Evolutionary conservation across 495 filamentous ascomycete species (phyloP).

Genomic region (Chlorociboria aeruginascens): DNA sequence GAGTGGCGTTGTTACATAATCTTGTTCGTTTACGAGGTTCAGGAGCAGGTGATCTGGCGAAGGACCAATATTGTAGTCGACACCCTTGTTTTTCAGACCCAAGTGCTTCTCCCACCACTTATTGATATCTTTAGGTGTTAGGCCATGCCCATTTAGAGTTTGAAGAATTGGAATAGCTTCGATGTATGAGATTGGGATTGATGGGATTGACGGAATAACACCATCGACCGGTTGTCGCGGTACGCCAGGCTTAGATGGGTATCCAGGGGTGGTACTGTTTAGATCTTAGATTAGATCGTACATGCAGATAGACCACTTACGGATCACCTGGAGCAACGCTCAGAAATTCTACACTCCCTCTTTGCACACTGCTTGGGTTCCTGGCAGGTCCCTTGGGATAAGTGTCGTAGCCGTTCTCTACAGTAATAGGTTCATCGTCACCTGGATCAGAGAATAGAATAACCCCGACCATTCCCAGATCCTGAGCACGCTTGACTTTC

Average conservation of each 20-base stretch:
- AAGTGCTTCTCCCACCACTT: conserved; percentile 55
- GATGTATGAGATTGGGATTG: conserved; percentile 78
- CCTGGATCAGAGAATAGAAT: conserved; percentile 84
- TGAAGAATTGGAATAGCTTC: conserved; percentile 79
- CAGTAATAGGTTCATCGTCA: conserved; percentile 71
- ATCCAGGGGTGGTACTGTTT: conserved; percentile 70
- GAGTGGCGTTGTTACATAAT: conserved; percentile 77
- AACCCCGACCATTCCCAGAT: conserved; percentile 81
- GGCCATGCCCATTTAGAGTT: conserved; percentile 80
- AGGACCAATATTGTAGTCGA: conserved; percentile 86
- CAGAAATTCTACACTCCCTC: conserved; percentile 81
- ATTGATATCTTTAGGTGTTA: conserved; percentile 65
- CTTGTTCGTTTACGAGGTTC: conserved; percentile 77
- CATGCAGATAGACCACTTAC: conserved; percentile 22
- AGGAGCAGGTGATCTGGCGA: conserved; percentile 63
- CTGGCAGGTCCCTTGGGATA: conserved; percentile 86
- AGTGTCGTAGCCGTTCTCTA: conserved; percentile 62
- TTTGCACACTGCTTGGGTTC: conserved; percentile 79
- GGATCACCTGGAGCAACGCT: conserved; percentile 51
- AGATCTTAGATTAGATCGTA: conserved; percentile 1
- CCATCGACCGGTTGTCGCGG: conserved; percentile 59
- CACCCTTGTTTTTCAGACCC: conserved; percentile 69
- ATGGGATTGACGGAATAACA: conserved; percentile 75
- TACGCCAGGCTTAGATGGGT: conserved; percentile 81
- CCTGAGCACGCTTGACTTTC: conserved; percentile 86